Base-by-base conservation (phyloP, 2,329 filamentous ascomycete species). In the Orbilia quercus region DNA sequence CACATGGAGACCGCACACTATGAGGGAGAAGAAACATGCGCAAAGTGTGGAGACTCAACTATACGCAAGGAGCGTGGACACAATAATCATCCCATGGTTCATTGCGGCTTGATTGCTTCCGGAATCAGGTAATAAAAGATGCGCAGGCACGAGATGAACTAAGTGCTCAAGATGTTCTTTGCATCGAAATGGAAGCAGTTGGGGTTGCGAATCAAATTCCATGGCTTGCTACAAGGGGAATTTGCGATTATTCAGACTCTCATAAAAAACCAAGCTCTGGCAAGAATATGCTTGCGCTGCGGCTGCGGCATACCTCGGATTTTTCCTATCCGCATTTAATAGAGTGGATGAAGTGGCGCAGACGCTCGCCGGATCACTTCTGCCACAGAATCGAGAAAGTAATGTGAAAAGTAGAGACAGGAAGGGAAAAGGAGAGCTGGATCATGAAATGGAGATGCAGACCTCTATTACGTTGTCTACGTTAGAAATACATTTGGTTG, bases 201-300 rank as follows among this genome's bases (percentile, higher is more conserved):
- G 59, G 59, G 2, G 7, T 63, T 11, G 42, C 51, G 20, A 54
- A 54, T 36, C 12, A 12, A 11, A 6, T 53, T 31, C 25, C 47
- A 12, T 63, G 59, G 34, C 59, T 63, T 18, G 36, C 54, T 14
- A 54, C 54, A 12, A 18, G 59, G 20, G 59, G 59, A 5, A 63
- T 63, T 20, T 63, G 59, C 36, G 47, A 63, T n/a, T 63, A 63
- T 22, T 4, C 59, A 1, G 59, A 63, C 38, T 53, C 59, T 7
- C 47, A 54, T 7, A 63, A 63, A 36, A 63, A 36, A 51, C 40
- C 16, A 53, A 63, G 3, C 11, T n/a, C 20, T 63, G 59, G 59
- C 59, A 63, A 36, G 31, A 47, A 12, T 63, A 63, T 23, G 59
- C 59, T 7, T 28, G 45, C 28, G 47, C 31, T 1, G 44, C 45